A percentile compares a stretch with the other conserved stretches of the same genome.
Evolutionary conservation across 75 land plant genomes (phyloP).

Genomic region (Selaginella moellendorffii): DNA sequence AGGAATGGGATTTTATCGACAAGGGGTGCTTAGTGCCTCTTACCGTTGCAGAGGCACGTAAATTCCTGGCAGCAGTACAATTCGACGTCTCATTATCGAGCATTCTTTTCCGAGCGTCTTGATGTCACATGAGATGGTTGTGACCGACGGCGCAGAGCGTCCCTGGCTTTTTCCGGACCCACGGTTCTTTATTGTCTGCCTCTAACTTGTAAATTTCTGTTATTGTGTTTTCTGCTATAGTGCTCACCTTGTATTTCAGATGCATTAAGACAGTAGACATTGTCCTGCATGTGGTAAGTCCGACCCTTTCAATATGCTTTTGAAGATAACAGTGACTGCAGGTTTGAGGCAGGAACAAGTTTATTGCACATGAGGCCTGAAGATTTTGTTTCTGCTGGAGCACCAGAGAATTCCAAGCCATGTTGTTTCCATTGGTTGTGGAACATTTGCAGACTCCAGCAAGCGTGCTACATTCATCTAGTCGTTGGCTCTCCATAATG

Average conservation of each 20-base stretch:
- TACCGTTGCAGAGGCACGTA: neutral
- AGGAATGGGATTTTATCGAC: neutral
- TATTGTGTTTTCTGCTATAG: neutral
- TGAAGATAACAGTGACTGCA: too few relatives aligned
- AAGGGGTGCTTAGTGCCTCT: neutral
- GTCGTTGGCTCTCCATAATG: too few relatives aligned
- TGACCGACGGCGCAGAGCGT: slow-evolving; percentile 2
- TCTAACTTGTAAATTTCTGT: neutral
- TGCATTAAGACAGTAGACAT: neutral
- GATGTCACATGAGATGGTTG: slow-evolving; percentile 1
- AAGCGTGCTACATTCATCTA: too few relatives aligned
- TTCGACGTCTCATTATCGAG: neutral
- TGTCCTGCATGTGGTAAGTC: slow-evolving; percentile 1
- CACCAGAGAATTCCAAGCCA: too few relatives aligned
- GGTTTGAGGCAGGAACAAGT: too few relatives aligned
- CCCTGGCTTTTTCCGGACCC: neutral
- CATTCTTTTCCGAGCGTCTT: neutral
- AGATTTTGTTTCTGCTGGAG: too few relatives aligned
- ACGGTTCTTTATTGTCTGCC: neutral
- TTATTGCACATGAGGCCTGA: too few relatives aligned
- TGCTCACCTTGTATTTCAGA: neutral
- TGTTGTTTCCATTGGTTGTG: too few relatives aligned
- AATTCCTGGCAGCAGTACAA: slow-evolving; percentile 1
- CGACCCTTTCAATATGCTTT: neutral
- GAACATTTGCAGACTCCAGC: too few relatives aligned